Evolutionary conservation across 176 grass and related monocot genomes (phyloP).

Genomic region (Coix lacrymajobi): DNA sequence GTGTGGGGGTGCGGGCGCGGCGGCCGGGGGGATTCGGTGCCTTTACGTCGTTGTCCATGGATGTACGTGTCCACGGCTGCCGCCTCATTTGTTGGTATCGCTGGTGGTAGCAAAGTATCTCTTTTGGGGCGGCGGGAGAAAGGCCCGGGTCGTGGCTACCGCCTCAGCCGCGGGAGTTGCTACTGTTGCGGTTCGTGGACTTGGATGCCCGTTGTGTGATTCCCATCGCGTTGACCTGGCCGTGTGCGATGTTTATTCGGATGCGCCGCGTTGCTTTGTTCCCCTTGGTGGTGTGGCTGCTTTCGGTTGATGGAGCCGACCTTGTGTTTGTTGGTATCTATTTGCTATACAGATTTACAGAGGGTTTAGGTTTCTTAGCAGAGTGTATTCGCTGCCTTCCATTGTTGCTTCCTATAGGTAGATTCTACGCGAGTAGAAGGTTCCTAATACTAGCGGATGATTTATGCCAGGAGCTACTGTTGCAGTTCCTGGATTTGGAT

Average conservation of each 20-base stretch:
- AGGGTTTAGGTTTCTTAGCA: background rate
- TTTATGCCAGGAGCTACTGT: too few relatives aligned
- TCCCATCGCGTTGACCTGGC: background rate
- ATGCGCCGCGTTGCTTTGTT: background rate
- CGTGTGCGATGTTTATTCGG: too few relatives aligned
- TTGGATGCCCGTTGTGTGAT: too few relatives aligned
- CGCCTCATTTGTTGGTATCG: background rate
- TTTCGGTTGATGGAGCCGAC: background rate
- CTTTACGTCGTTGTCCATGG: constrained; percentile 42
- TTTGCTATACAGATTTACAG: background rate
- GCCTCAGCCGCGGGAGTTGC: background rate
- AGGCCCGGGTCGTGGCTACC: background rate
- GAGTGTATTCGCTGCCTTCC: background rate
- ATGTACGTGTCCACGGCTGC: constrained; percentile 17
- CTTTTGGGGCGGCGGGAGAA: background rate
- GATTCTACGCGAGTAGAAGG: too few relatives aligned
- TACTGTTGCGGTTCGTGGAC: background rate
- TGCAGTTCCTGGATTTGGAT: background rate
- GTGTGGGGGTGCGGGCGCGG: background rate
- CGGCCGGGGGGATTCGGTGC: background rate
- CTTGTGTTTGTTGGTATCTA: background rate
- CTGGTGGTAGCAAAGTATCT: too few relatives aligned
- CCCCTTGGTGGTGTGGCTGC: background rate
- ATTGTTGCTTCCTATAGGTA: background rate
- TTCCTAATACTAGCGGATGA: too few relatives aligned